Evolutionary conservation across 257 asterid species (phyloP).

Genomic region (Gentiana macrophylla): DNA sequence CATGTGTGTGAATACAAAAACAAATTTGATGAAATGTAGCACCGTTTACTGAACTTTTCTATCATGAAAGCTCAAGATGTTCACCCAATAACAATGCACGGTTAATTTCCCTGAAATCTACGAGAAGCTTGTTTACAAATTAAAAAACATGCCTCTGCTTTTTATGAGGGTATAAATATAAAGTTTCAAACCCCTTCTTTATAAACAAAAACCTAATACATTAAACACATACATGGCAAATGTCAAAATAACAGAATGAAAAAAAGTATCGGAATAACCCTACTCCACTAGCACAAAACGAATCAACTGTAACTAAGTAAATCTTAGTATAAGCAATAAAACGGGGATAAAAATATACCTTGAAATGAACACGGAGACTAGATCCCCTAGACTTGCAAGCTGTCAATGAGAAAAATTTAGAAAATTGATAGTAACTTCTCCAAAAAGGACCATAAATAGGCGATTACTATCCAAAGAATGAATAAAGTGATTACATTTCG

Average conservation of each 20-base stretch:
- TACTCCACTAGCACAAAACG: not conserved
- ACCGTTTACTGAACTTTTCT: conserved; percentile 45
- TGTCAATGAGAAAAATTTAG: conserved; percentile 17
- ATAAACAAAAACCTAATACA: no score
- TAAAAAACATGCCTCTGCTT: conserved; percentile 50
- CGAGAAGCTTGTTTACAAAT: conserved; percentile 37
- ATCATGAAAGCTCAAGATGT: conserved; percentile 28
- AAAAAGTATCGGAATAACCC: no score
- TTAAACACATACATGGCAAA: no score
- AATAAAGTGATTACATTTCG: conserved; percentile 39
- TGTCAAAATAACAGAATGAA: not conserved
- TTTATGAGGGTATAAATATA: conserved; percentile 18
- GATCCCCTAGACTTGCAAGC: conserved; percentile 86
- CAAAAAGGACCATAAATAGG: not conserved
- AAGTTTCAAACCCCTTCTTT: not conserved
- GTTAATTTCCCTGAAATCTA: conserved; percentile 42
- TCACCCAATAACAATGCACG: conserved; percentile 59
- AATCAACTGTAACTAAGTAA: not conserved
- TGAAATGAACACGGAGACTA: conserved; percentile 65
- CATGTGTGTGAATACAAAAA: no score
- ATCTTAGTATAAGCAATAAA: no score
- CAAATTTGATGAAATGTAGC: conserved; percentile 7
- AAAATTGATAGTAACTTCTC: not conserved
- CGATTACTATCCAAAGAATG: no score
- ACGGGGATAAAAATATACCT: conserved; percentile 22